Conservation (phyloP, 768 basidiomycete genomes). For the Russula lepida region DNA sequence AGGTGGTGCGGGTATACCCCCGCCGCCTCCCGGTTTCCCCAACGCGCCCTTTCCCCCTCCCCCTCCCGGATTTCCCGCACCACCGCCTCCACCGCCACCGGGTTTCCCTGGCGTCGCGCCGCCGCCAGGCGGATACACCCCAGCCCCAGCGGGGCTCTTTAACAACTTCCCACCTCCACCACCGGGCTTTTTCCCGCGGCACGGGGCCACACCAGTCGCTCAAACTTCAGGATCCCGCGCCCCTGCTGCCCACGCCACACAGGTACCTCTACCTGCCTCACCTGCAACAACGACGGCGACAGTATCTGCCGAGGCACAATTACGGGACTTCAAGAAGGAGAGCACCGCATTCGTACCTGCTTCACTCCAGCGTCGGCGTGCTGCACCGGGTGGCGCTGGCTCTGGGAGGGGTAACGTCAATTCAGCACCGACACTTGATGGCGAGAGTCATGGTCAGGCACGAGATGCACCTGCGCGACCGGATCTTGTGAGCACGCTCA, state of each 20-base stretch:
- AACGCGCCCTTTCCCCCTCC: constrained; percentile 5
- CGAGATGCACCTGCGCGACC: constrained; percentile 39
- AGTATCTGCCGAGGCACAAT: constrained; percentile 75
- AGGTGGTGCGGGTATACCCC: constrained; percentile 18
- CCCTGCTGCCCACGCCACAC: constrained; percentile 22
- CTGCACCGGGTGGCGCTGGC: neutral
- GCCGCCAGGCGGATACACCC: constrained; percentile 24
- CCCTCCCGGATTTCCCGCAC: constrained; percentile 14
- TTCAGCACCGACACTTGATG: constrained; percentile 28
- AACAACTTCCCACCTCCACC: constrained; percentile 17
- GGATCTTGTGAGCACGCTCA: constrained; percentile 56
- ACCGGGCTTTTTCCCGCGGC: constrained; percentile 55
- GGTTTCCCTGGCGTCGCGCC: constrained; percentile 23
- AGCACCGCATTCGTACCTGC: constrained; percentile 86
- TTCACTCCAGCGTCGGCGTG: constrained; percentile 68
- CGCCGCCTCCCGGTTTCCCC: constrained; percentile 12
- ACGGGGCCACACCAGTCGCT: constrained; percentile 26
- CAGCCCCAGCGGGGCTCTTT: constrained; percentile 27
- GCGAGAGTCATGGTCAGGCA: constrained; percentile 26
- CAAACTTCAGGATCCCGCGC: constrained; percentile 5
- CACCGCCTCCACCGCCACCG: constrained; percentile 23
- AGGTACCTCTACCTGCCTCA: constrained; percentile 30
- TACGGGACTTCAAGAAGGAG: constrained; percentile 93
- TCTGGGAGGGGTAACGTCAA: constrained; percentile 24
- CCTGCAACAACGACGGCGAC: constrained; percentile 48